Evolutionary conservation across 345 rosid genomes (phyloP).

Genomic region (Eutrema japonicum): DNA sequence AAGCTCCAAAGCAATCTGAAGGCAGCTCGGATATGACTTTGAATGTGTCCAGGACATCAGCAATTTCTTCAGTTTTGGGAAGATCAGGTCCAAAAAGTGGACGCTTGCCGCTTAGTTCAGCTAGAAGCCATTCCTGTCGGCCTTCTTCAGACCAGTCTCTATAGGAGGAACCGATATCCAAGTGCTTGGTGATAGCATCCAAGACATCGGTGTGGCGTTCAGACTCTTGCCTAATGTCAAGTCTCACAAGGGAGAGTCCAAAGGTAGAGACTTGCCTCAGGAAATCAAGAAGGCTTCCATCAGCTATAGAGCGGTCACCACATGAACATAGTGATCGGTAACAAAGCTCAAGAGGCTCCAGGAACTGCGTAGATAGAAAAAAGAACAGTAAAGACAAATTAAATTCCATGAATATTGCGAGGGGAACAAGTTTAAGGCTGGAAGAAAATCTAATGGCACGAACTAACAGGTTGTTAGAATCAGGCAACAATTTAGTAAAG

Average conservation of each 20-base stretch:
- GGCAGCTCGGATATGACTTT: conserved; percentile 89
- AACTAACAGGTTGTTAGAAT: conserved; percentile 4
- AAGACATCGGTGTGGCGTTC: conserved; percentile 96
- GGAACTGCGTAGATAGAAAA: conserved; percentile 55
- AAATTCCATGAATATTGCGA: background rate
- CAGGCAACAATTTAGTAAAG: background rate
- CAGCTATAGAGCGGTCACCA: conserved; percentile 95
- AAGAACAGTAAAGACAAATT: background rate
- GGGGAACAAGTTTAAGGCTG: background rate
- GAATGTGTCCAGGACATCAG: conserved; percentile 86
- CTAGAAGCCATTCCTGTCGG: conserved; percentile 88
- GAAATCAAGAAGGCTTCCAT: conserved; percentile 99
- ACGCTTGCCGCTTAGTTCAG: conserved; percentile 89
- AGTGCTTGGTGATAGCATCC: conserved; percentile 88
- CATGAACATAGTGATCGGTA: conserved; percentile 89
- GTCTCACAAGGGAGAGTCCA: conserved; percentile 92
- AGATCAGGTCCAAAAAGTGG: conserved; percentile 96
- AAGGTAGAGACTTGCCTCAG: conserved; percentile 96
- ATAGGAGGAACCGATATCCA: conserved; percentile 87
- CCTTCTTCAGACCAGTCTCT: conserved; percentile 88
- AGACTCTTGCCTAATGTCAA: conserved; percentile 96
- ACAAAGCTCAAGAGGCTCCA: conserved; percentile 98
- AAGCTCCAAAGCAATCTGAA: conserved; percentile 88
- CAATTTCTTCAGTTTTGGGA: conserved; percentile 88
- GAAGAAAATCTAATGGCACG: background rate